Evolutionary conservation across 108 stramenopile species (phyloP), one percentile per base, ranked within the genome.

Genomic region (Mayamaea pseudoterrestris): DNA sequence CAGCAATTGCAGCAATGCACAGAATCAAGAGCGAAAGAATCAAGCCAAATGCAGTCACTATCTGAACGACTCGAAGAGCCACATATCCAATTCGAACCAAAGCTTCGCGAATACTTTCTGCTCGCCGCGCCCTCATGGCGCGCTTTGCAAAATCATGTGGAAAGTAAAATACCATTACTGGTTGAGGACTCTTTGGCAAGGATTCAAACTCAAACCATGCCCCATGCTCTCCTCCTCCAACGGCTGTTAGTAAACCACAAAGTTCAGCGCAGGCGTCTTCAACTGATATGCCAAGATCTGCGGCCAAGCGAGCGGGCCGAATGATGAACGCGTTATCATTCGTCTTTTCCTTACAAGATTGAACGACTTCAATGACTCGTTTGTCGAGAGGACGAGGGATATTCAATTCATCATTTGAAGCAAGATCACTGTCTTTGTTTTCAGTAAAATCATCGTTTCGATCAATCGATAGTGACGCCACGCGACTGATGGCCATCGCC

Each of bases 251-350:
- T 17, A 90, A 28, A 4, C 70, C 76, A 51, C 88, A 90, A 11
- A 90, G 56, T 55, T 90, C 88, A 3, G 75, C 69, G 11, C 63
- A 66, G 27, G 88, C 88, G 48, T 90, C 88, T 36, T 84, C 70
- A 30, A 83, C 46, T 35, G 66, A 68, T 7, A 90, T 61, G 8
- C 88, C 88, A 22, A 90, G 40, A 34, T 71, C 63, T n/a, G 73
- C 63, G 7, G 78, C 61, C 28, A 90, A 52, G 30, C 51, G 37
- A 6, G 80, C 79, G 11, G 88, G 83, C 36, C 74, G 76, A 37
- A 88, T 65, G 14, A 58, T 67, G n/a, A n/a, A n/a, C n/a, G n/a
- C n/a, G n/a, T n/a, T n/a, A n/a, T n/a, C n/a, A n/a, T n/a, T n/a
- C n/a, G n/a, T n/a, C 27, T 58, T 43, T 35, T 68, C 28, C 1